Conservation (phyloP, 371 early-diverging fungal genomes). For the Syncephalis fuscata region DNA sequence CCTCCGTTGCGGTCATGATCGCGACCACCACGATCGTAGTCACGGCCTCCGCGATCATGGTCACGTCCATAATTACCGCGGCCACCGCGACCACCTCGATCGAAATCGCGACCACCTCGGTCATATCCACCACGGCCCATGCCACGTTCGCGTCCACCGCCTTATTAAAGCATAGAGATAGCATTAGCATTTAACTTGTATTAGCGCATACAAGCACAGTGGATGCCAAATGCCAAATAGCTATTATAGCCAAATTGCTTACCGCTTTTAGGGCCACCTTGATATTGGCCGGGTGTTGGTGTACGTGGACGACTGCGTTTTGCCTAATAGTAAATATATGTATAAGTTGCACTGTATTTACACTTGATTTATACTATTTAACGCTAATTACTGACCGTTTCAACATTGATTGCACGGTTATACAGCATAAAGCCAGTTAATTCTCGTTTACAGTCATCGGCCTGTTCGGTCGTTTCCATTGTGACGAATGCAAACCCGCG, state of each 20-base stretch:
- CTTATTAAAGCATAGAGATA: conserved; percentile 4
- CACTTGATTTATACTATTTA: not conserved
- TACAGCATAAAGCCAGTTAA: conserved; percentile 49
- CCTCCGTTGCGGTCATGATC: conserved; percentile 4
- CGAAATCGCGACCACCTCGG: conserved; percentile 13
- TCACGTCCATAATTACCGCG: conserved; percentile 33
- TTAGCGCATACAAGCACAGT: conserved; percentile 3
- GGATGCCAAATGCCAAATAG: no score
- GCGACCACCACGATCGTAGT: conserved; percentile 5
- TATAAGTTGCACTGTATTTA: not conserved
- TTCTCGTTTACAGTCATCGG: conserved; percentile 25
- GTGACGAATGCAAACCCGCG: conserved; percentile 76
- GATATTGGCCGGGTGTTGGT: conserved; percentile 78
- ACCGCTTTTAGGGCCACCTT: conserved; percentile 58
- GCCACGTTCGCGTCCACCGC: conserved; percentile 7
- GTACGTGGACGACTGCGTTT: conserved; percentile 56
- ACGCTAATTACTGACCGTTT: conserved; percentile 25
- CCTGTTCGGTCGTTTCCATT: conserved; percentile 52
- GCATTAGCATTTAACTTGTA: not conserved
- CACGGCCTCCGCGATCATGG: conserved; percentile 7
- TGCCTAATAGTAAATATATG: conserved; percentile 32
- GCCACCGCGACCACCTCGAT: conserved; percentile 32
- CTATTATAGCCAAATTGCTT: not conserved
- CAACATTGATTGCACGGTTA: conserved; percentile 55
- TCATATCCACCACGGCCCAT: conserved; percentile 10